Evolutionary conservation across 192 early-diverging fungal genomes (phyloP).

Genomic region (Phlyctochytrium arcticum): DNA sequence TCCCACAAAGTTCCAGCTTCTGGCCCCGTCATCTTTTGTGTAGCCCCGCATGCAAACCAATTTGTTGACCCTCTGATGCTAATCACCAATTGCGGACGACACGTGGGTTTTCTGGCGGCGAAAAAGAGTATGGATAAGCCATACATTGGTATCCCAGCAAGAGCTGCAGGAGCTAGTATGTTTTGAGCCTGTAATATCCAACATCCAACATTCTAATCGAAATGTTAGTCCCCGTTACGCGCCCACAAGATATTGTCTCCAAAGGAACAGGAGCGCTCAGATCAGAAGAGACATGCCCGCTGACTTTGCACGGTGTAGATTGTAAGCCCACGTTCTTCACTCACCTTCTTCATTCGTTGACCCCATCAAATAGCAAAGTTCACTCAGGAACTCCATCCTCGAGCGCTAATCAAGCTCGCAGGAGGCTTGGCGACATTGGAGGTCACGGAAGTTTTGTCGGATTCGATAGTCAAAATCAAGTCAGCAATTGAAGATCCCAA

Average conservation of each 20-base stretch:
- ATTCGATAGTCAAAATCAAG: conserved; percentile 75
- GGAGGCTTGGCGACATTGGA: conserved; percentile 56
- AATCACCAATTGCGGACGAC: conserved; percentile 71
- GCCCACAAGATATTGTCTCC: conserved; percentile 86
- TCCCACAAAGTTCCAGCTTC: conserved; percentile 75
- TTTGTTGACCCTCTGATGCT: conserved; percentile 95
- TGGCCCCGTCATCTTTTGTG: conserved; percentile 94
- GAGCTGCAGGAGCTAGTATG: conserved; percentile 72
- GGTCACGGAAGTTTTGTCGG: conserved; percentile 74
- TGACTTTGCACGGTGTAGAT: conserved; percentile 63
- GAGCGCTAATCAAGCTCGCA: conserved; percentile 64
- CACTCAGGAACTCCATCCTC: conserved; percentile 56
- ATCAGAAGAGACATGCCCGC: conserved; percentile 66
- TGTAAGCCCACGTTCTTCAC: no score
- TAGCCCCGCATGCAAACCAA: conserved; percentile 53
- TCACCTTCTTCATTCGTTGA: background rate
- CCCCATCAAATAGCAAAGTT: conserved; percentile 42
- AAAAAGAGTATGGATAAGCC: conserved; percentile 83
- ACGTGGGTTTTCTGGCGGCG: conserved; percentile 44
- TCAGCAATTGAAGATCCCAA: conserved; percentile 70
- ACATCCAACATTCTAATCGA: background rate
- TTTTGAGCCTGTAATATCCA: no score
- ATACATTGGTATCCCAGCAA: conserved; percentile 79
- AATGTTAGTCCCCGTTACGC: conserved; percentile 81
- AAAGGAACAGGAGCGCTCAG: conserved; percentile 68